A percentile compares a stretch with the other conserved stretches of the same genome.
Evolutionary conservation across 2,329 filamentous ascomycete genomes (phyloP).

Genomic region (Hypoxylon sp.): DNA sequence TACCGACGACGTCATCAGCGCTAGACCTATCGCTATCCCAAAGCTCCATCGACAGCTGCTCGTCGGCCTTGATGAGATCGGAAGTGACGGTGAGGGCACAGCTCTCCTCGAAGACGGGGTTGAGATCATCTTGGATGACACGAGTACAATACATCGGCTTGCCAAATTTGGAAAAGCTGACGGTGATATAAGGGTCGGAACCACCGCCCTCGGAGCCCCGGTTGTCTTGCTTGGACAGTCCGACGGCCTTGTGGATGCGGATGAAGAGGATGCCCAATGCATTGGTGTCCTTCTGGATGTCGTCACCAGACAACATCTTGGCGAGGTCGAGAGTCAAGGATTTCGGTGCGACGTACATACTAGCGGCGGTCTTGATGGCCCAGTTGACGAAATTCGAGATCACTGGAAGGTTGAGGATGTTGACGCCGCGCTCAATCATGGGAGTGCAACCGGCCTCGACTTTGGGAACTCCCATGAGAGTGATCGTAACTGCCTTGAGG

Average conservation of each 20-base stretch:
- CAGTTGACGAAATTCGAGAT: conserved; percentile 99
- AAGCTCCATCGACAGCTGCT: conserved; percentile 92
- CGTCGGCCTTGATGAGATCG: conserved; percentile 92
- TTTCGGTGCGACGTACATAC: conserved; percentile 95
- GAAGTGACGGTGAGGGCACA: conserved; percentile 88
- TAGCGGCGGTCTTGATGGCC: conserved; percentile 87
- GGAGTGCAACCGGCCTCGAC: conserved; percentile 91
- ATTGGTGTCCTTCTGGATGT: conserved; percentile 89
- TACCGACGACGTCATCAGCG: conserved; percentile 94
- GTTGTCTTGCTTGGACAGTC: conserved; percentile 90
- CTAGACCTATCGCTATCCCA: conserved; percentile 97
- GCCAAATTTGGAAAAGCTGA: conserved; percentile 95
- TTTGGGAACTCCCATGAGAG: conserved; percentile 92
- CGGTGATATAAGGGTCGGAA: conserved; percentile 94
- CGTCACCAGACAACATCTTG: conserved; percentile 91
- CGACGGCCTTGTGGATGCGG: conserved; percentile 88
- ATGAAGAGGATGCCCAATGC: conserved; percentile 94
- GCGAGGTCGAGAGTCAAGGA: conserved; percentile 92
- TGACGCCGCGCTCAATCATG: conserved; percentile 91
- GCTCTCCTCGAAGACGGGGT: conserved; percentile 92
- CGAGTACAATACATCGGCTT: conserved; percentile 98
- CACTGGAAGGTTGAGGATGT: conserved; percentile 89
- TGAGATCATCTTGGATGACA: conserved; percentile 94
- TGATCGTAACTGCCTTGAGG: conserved; percentile 91
- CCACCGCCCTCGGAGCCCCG: conserved; percentile 88